Percentiles rank a stretch among this genome's conserved stretches.
These are phyloP conservation scores for Funneliformis mosseae DNA, from an alignment of 192 early-diverging fungal species.

Conservation along the genomic window DNA sequence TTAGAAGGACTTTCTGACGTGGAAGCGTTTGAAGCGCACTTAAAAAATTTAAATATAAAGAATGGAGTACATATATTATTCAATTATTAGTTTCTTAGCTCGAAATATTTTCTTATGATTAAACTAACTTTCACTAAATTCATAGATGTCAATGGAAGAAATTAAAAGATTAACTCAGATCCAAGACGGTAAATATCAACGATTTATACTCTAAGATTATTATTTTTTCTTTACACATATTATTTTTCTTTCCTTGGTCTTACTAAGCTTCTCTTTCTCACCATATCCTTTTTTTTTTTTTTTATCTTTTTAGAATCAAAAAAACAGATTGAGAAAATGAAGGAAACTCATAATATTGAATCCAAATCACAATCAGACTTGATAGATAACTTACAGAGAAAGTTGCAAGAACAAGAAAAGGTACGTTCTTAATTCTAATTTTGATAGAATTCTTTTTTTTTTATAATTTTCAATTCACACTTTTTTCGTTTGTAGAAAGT, in stretches of 20 bases:
- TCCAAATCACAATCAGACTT: slow-evolving; percentile 41
- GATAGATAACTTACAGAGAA: slow-evolving; percentile 44
- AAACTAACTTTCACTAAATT: background rate
- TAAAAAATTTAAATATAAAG: slow-evolving; percentile 44
- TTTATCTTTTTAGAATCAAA: background rate
- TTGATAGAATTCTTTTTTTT: too few species aligned
- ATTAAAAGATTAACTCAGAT: slow-evolving; percentile 43
- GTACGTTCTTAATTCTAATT: slow-evolving; percentile 23
- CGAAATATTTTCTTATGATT: background rate
- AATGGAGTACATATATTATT: slow-evolving; percentile 34
- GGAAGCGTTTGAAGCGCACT: slow-evolving; percentile 44
- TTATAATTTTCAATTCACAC: background rate
- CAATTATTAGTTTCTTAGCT: background rate
- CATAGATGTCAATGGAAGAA: slow-evolving; percentile 48
- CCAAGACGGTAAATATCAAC: slow-evolving; percentile 29
- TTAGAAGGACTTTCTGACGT: slow-evolving; percentile 43
- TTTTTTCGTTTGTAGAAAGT: background rate
- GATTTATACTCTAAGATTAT: background rate
- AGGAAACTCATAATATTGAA: slow-evolving; percentile 40
- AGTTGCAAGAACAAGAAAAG: slow-evolving; percentile 38
- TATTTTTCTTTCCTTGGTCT: too few species aligned
- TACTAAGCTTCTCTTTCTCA: background rate
- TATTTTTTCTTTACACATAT: too few species aligned
- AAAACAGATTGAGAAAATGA: slow-evolving; percentile 36
- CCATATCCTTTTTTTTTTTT: slow-evolving; percentile 1